Base-by-base conservation (phyloP, 805 yeast species). In the Saturnispora sekii region DNA sequence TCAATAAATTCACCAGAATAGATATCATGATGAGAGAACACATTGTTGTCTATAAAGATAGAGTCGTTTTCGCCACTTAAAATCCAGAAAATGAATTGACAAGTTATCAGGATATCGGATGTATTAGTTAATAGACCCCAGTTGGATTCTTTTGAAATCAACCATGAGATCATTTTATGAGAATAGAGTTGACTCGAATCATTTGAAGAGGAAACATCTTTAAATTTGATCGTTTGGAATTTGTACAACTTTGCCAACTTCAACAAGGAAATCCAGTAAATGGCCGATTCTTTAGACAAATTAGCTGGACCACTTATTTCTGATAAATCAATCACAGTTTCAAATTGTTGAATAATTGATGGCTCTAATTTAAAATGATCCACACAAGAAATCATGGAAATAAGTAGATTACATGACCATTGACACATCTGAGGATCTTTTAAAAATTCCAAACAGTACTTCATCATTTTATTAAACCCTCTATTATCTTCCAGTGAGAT, bases 281-380 rank as follows among this genome's bases (percentile, higher is more conserved):
- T 50, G 28, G 76, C 60, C 3, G 82, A 63, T 40, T 70, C 75
- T 36, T 70, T 62, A 39, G 70, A 65, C 1, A 79, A 43, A 1
- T 50, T 18, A 1, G 61, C 54, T 2, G 93, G 90, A 0, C 90
- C 90, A 56, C 73, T 74, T 0, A 79, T 63, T 38, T 76, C 81
- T 0, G 84, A 63, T 5, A 73, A 55, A 32, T 79, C 82, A 39
- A 74, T 61, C 1, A 77, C 43, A 28, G 72, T 72, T 35, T 71
- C 73, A 30, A 79, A 58, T 48, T 73, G 75, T 37, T 67, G 72
- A 4, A 63, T 45, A 8, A 77, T 52, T 0, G 73, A 57, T 8
- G 57, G 56, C 43, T 78, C 83, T 2, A 60, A 11, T 7, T 38
- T 30, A 10, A 16, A 15, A 8, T 18, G 29, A 10, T 45, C 35